Evolutionary conservation across 2,329 filamentous ascomycete genomes (phyloP), one percentile per base, ranked within the genome.

Genomic region (Colletotrichum theobromicola): DNA sequence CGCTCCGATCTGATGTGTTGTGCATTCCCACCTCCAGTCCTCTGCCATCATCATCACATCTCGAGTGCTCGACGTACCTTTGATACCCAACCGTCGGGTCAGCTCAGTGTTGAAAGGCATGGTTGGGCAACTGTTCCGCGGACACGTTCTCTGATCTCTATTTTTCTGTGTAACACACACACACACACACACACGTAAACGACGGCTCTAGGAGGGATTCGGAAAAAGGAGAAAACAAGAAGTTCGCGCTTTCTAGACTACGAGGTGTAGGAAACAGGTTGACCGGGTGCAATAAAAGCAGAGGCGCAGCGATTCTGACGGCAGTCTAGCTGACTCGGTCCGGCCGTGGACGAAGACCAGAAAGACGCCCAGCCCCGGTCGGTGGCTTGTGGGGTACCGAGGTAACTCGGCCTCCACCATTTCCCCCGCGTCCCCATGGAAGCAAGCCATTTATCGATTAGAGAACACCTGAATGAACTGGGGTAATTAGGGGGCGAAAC

Each of bases 71-170:
- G 63, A 75, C 79, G 70, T 82, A 86, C 85, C 85, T 82, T 84
- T 84, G 80, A 91, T 91, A 84, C 90, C 90, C 79, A 91, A 87
- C 61, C 85, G 87, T 80, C 88, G 87, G 72, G 90, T 91, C 75
- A 91, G 83, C 79, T 89, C 88, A 76, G 90, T 91, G 77, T 89
- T 81, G 83, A 91, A 88, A 79, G 90, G 88, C 90, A 91, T 91
- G 72, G 74, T 77, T 85, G 78, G 74, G 68, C 75, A 42, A 21
- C 50, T 75, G 64, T 9, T 4, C 15, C 5, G 72, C n/a, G 55
- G 55, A 42, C 55, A 61, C 55, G 24, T 63, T 71, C 55, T 71
- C 53, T 68, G 60, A 6, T 64, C 30, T 70, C 46, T 66, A 53
- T 57, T 55, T 70, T 53, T 64, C n/a, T 32, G 37, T 72, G 55